These are phyloP conservation scores for Sporothrix phasma DNA, from an alignment of 2,329 filamentous ascomycete genomes.

Conservation along the genomic window DNA sequence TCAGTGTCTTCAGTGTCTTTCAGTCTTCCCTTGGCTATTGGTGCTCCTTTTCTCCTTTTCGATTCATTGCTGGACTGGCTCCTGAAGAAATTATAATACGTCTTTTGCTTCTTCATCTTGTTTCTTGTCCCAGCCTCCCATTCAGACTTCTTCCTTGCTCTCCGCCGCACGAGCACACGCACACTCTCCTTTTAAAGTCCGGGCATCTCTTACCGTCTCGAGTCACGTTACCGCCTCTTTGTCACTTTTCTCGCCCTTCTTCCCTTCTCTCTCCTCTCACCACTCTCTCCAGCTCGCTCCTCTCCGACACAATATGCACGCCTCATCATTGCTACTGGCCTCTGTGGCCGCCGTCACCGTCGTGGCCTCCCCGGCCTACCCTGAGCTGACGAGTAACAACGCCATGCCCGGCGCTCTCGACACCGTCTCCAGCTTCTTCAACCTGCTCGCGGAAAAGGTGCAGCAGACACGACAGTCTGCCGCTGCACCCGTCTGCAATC, in stretches of 20 bases:
- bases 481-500: slow-evolving; percentile 40
- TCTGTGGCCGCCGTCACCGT: slow-evolving; percentile 38
- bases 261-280: too few species aligned
- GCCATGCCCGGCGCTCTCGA: slow-evolving; percentile 33
- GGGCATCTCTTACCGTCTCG: neutral
- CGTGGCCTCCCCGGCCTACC: slow-evolving; percentile 38
- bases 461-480: slow-evolving; percentile 35
- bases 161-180: neutral
- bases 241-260: too few species aligned
- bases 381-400: slow-evolving; percentile 33
- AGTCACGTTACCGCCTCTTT: neutral
- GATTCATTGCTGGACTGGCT: slow-evolving; percentile 1
- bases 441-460: slow-evolving; percentile 46
- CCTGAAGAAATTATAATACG: neutral
- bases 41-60: neutral
- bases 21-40: neutral
- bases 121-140: slow-evolving; percentile 1
- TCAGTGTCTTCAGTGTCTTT: neutral
- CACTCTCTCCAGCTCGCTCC: neutral
- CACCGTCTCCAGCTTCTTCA: slow-evolving; percentile 51
- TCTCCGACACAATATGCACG: slow-evolving; percentile 35
- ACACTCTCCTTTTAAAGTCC: neutral
- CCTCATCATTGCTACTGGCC: slow-evolving; percentile 35
- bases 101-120: neutral
- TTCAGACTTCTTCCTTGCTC: neutral